Evolutionary conservation across 495 filamentous ascomycete species (phyloP), one percentile per base, ranked within the genome.

Genomic region (Symbiotaphrina buchneri): DNA sequence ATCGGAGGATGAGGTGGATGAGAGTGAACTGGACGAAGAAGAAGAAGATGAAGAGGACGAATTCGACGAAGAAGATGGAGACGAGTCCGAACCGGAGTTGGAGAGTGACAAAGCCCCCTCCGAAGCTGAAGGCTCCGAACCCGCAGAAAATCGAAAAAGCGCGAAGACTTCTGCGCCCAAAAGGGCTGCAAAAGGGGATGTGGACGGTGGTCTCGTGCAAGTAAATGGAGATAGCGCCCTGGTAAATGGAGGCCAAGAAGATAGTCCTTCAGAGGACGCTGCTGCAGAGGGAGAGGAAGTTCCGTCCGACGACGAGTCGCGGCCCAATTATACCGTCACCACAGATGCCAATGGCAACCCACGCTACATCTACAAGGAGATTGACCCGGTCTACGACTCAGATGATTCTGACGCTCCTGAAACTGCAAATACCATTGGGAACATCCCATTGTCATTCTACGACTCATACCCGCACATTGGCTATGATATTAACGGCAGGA

Each of bases 401-500:
- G 90, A 97, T 50, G 83, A 92, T 42, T 71, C 77, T 3, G 87
- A 94, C 44, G 71, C 71, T 5, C 69, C 76, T 27, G 74, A 67
- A 17, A 68, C 71, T 17, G 56, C 57, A 8, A 97, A 95, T 48
- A 94, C 87, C 3, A 92, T 97, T 46, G 87, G 87, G 35, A 63
- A 95, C 46, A 97, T 97, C 37, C 81, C 85, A 8, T 51, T 95
- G 13, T 72, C 73, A 18, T 93, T 92, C 54, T 97, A 97, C 60
- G 85, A 95, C 46, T 74, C 77, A 27, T 95, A 93, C 46, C 87
- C 90, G 32, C 87, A 97, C 49, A 93, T 97, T 48, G 87, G 87
- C 25, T 97, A 97, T 52, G 78, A 94, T 47, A 93, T 97, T 52
- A 91, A 97, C 54, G 87, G 87, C 49, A 93, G 83, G 60, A 91